Percentiles rank a stretch among this genome's conserved stretches.
These are phyloP conservation scores for Spathaspora girioi DNA, from an alignment of 805 yeast species.

Conservation along the genomic window DNA sequence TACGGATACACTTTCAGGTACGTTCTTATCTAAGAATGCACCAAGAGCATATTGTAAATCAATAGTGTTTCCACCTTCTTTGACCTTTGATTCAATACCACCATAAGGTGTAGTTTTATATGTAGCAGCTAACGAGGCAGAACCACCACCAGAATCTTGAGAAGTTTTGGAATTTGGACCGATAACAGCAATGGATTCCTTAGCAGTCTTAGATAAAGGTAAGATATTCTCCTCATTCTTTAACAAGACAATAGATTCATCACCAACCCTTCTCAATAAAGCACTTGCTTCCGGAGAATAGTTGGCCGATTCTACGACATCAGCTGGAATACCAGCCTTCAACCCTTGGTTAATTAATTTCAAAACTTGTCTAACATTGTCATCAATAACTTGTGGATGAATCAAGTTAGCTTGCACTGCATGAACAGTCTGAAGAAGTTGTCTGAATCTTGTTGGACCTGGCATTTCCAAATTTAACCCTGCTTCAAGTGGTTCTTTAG, in stretches of 20 bases:
- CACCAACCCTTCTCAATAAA: slow-evolving; percentile 43
- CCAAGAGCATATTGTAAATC: slow-evolving; percentile 25
- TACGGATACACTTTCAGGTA: slow-evolving; percentile 26
- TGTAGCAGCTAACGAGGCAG: slow-evolving; percentile 49
- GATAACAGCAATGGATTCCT: slow-evolving; percentile 42
- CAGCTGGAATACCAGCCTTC: slow-evolving; percentile 37
- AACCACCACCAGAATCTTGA: slow-evolving; percentile 60
- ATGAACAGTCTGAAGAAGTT: slow-evolving; percentile 37
- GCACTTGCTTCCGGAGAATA: slow-evolving; percentile 46
- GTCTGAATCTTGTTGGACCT: slow-evolving; percentile 51
- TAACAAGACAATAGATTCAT: slow-evolving; percentile 53
- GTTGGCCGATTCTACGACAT: slow-evolving; percentile 33
- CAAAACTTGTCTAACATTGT: slow-evolving; percentile 47
- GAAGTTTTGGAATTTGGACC: slow-evolving; percentile 57
- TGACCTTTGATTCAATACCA: slow-evolving; percentile 35
- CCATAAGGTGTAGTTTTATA: slow-evolving; percentile 47
- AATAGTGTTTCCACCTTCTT: slow-evolving; percentile 21
- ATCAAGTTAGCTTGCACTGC: slow-evolving; percentile 41
- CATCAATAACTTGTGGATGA: slow-evolving; percentile 39
- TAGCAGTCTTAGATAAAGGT: slow-evolving; percentile 38
- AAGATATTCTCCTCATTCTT: slow-evolving; percentile 47
- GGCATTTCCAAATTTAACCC: slow-evolving; percentile 70
- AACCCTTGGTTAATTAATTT: slow-evolving; percentile 43
- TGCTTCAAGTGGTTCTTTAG: slow-evolving; percentile 43
- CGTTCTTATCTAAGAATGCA: slow-evolving; percentile 25